Percentiles rank a stretch among this genome's conserved stretches.
These are phyloP conservation scores for Acrodontium crateriforme DNA, from an alignment of 2,329 filamentous ascomycete genomes.

Conservation along the genomic window DNA sequence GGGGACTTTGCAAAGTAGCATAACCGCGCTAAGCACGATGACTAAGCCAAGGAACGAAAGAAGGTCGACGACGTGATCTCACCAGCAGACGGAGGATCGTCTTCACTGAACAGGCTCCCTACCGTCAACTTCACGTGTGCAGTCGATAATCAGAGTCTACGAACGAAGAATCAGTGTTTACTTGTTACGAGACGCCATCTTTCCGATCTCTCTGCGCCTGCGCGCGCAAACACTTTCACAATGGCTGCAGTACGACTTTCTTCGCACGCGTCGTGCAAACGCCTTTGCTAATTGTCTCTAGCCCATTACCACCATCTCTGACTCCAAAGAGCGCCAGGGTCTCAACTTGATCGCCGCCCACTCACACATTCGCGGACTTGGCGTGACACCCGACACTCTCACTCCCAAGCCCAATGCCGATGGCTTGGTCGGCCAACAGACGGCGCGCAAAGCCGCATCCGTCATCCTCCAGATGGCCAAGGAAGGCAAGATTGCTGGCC, in stretches of 20 bases:
- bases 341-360: constrained; percentile 97
- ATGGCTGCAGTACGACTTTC: constrained; percentile 5
- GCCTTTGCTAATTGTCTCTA: constrained; percentile 15
- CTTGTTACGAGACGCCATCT: constrained; percentile 4
- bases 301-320: constrained; percentile 71
- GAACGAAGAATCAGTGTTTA: background rate
- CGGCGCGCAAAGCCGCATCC: constrained; percentile 89
- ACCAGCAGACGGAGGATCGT: too few relatives aligned
- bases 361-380: constrained; percentile 92
- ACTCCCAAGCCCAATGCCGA: constrained; percentile 77
- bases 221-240: background rate
- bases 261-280: background rate
- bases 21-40: too few relatives aligned
- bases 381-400: constrained; percentile 80
- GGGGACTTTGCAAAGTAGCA: too few relatives aligned
- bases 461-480: constrained; percentile 98
- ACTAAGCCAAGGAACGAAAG: too few relatives aligned
- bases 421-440: constrained; percentile 89
- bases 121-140: too few relatives aligned
- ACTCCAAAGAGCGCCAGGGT: constrained; percentile 89
- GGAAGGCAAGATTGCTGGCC: constrained; percentile 93
- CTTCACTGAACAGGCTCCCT: too few relatives aligned
- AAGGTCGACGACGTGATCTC: too few relatives aligned
- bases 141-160: too few relatives aligned
- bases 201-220: too few relatives aligned